phyloP scores from a whole-genome alignment of 192 early-diverging fungal species.

The Backusella australiensis region DNA sequence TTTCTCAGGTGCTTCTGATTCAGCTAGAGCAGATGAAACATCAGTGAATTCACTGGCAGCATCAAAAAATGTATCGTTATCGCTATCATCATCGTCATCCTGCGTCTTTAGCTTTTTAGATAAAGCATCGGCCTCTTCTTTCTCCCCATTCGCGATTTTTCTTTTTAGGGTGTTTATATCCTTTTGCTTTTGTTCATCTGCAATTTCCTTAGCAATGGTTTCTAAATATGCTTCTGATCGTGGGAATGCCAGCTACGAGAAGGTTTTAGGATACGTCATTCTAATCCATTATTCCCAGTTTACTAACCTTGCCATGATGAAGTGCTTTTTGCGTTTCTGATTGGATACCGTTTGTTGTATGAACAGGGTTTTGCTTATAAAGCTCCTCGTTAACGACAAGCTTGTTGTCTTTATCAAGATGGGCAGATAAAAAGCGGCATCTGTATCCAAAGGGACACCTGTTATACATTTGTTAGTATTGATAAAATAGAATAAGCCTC shows the following conservation, averaged over 20 bases:
- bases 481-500: not conserved
- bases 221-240: constrained; percentile 35
- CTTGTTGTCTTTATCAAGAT: constrained; percentile 47
- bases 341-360: constrained; percentile 20
- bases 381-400: constrained; percentile 56
- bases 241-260: constrained; percentile 37
- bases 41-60: not conserved
- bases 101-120: constrained; percentile 1
- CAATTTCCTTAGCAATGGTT: constrained; percentile 27
- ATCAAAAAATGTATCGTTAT: not conserved
- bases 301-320: not conserved
- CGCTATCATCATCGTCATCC: not conserved
- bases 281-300: not conserved
- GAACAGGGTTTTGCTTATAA: constrained; percentile 14
- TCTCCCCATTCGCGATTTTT: not conserved
- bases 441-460: constrained; percentile 61
- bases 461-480: not conserved
- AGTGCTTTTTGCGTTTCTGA: constrained; percentile 20
- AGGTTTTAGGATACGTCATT: not conserved
- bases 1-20: constrained; percentile 16
- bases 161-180: constrained; percentile 21
- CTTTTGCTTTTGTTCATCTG: constrained; percentile 15
- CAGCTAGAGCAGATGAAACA: not conserved
- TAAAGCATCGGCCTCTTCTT: not conserved
- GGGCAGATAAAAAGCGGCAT: constrained; percentile 57